Conservation (phyloP, 1,284 basidiomycete species). For the Neonothopanus nambi region DNA sequence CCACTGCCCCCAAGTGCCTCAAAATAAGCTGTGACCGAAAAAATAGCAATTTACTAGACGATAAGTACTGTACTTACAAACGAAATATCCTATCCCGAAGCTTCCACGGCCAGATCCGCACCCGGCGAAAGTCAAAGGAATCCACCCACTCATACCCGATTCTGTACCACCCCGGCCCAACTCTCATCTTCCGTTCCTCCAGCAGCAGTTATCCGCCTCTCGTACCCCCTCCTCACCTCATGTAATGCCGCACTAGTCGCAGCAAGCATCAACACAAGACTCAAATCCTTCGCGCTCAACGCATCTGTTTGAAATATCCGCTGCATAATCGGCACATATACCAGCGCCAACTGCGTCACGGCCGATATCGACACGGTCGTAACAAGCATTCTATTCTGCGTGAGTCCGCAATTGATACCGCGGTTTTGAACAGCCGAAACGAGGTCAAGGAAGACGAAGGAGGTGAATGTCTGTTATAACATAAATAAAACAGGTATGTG, state of each 20-base stretch:
- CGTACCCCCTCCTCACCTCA: conserved; percentile 80
- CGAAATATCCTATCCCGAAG: too few relatives aligned
- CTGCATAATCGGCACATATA: conserved; percentile 92
- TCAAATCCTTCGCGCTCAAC: conserved; percentile 69
- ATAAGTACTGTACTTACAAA: too few relatives aligned
- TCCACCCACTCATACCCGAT: conserved; percentile 7
- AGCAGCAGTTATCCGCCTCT: conserved; percentile 32
- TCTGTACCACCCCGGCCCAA: conserved; percentile 11
- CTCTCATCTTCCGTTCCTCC: conserved; percentile 15
- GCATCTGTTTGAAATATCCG: conserved; percentile 92
- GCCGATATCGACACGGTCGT: conserved; percentile 86
- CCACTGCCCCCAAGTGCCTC: too few relatives aligned
- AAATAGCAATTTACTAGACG: too few relatives aligned
- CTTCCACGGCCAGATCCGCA: too few relatives aligned
- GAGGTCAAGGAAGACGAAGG: conserved; percentile 96
- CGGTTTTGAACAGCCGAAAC: conserved; percentile 95
- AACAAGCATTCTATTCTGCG: conserved; percentile 88
- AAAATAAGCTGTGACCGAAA: too few relatives aligned
- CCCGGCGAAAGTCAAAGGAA: too few relatives aligned
- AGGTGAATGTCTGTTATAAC: conserved; percentile 83
- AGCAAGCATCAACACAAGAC: conserved; percentile 72
- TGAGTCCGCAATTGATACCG: conserved; percentile 77
- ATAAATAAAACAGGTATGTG: conserved; percentile 1
- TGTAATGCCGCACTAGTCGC: conserved; percentile 73
- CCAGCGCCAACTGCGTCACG: conserved; percentile 78